Percentiles rank a stretch among this genome's conserved stretches.
Evolutionary conservation across 129 eudicot genomes (phyloP).

Genomic region (Smallanthus sonchifolius): DNA sequence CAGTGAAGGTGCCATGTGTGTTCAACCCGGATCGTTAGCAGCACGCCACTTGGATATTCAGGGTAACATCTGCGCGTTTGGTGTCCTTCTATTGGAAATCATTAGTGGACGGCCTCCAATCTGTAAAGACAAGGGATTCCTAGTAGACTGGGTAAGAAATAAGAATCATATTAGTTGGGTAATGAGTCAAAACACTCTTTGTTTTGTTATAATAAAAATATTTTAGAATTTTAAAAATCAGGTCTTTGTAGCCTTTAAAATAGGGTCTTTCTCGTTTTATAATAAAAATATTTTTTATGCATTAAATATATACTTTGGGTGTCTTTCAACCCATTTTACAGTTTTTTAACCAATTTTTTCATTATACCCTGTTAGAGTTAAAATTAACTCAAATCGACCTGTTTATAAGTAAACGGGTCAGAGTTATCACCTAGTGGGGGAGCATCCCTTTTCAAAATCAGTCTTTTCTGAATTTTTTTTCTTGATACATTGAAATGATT

Average conservation of each 20-base stretch:
- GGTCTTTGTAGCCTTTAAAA: neutral
- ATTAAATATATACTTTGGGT: neutral
- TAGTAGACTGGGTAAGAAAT: constrained; percentile 76
- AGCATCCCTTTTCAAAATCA: neutral
- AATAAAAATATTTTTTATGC: neutral
- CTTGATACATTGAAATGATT: neutral
- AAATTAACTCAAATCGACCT: neutral
- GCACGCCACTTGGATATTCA: constrained; percentile 61
- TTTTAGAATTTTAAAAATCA: neutral
- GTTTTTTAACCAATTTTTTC: neutral
- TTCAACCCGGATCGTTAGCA: constrained; percentile 52
- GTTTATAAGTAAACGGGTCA: neutral
- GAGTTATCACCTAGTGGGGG: too few relatives aligned
- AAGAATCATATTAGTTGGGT: neutral
- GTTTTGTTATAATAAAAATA: neutral
- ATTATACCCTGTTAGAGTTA: neutral
- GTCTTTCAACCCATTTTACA: neutral
- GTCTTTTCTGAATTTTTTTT: neutral
- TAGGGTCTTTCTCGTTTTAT: neutral
- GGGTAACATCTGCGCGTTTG: constrained; percentile 75
- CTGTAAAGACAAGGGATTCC: constrained; percentile 58
- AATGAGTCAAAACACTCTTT: constrained; percentile 2
- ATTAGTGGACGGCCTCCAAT: constrained; percentile 74
- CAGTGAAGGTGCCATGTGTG: constrained; percentile 56
- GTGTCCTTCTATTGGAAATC: constrained; percentile 79